Percentiles rank a stretch among this genome's conserved stretches.
These are phyloP conservation scores for Cryptomeria japonica DNA, from an alignment of 75 land plant species.

Conservation along the genomic window DNA sequence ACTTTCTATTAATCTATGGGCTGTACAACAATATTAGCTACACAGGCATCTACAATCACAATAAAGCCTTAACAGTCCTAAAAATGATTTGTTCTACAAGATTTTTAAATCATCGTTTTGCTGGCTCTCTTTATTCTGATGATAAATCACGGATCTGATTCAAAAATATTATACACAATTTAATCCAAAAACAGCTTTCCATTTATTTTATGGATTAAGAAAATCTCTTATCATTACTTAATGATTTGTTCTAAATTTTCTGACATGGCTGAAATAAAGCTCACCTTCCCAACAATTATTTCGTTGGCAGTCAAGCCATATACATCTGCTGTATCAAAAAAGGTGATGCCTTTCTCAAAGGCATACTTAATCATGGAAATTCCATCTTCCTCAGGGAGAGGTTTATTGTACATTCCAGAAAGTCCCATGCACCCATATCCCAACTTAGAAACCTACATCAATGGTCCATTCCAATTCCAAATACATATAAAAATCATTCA, in stretches of 20 bases:
- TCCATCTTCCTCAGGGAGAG: constrained; percentile 48
- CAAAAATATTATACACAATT: too few relatives aligned
- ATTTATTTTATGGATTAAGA: too few relatives aligned
- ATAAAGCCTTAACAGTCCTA: too few relatives aligned
- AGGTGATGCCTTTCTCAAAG: constrained; percentile 59
- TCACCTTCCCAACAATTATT: constrained; percentile 61
- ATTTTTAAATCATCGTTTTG: too few relatives aligned
- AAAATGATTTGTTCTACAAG: too few relatives aligned
- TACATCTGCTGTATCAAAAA: constrained; percentile 76
- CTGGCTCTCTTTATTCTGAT: too few relatives aligned
- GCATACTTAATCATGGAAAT: constrained; percentile 59
- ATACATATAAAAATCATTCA: neutral
- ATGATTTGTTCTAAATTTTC: too few relatives aligned
- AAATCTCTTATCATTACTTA: too few relatives aligned
- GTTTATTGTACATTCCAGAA: constrained; percentile 34
- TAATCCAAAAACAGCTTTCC: too few relatives aligned
- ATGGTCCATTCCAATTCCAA: neutral
- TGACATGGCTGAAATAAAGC: neutral
- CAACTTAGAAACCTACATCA: constrained; percentile 42
- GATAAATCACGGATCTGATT: too few relatives aligned
- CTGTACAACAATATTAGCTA: neutral
- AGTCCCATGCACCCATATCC: constrained; percentile 77
- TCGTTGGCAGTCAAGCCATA: constrained; percentile 63
- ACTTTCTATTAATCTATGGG: too few relatives aligned
- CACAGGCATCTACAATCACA: too few relatives aligned